A percentile compares a stretch with the other conserved stretches of the same genome.
Conservation (phyloP, 768 basidiomycete genomes). For the Boletus sensibilis region DNA sequence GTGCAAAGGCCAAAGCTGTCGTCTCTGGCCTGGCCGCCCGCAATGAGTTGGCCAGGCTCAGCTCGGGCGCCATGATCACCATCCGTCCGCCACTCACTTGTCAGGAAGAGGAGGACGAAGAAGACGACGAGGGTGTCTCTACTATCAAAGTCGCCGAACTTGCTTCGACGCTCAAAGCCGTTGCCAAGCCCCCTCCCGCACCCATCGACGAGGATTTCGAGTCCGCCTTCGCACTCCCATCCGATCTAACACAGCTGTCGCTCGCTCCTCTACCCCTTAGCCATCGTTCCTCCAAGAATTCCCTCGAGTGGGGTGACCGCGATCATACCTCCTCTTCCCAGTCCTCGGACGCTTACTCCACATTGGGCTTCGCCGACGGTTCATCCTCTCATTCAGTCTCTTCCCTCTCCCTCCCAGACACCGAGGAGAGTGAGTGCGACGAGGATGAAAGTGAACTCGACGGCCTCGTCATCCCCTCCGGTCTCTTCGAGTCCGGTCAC, state of each 20-base stretch:
- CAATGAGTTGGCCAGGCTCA: conserved; percentile 39
- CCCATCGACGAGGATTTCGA: conserved; percentile 75
- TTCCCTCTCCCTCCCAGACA: conserved; percentile 61
- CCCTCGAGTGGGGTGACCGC: conserved; percentile 83
- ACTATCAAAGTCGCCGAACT: conserved; percentile 75
- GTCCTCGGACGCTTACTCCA: conserved; percentile 85
- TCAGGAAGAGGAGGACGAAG: conserved; percentile 53
- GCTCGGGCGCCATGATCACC: conserved; percentile 37
- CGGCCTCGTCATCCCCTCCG: conserved; percentile 74
- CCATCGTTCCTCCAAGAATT: conserved; percentile 79
- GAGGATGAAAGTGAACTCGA: conserved; percentile 77
- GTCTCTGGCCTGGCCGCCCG: conserved; percentile 39
- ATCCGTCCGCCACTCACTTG: conserved; percentile 63
- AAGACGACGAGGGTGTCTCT: conserved; percentile 79
- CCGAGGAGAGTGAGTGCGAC: conserved; percentile 67
- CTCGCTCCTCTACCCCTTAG: conserved; percentile 74
- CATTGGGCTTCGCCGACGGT: conserved; percentile 70
- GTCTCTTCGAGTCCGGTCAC: conserved; percentile 71
- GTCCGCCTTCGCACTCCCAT: conserved; percentile 77
- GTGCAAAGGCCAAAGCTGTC: conserved; percentile 44
- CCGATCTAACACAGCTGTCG: conserved; percentile 77
- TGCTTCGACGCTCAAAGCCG: conserved; percentile 35
- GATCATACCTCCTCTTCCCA: conserved; percentile 81
- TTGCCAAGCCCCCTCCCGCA: conserved; percentile 34
- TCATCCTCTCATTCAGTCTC: conserved; percentile 73